Evolutionary conservation across 352 stramenopile species (phyloP), one percentile per base, ranked within the genome.

Genomic region (Globisporangium echinulatum): DNA sequence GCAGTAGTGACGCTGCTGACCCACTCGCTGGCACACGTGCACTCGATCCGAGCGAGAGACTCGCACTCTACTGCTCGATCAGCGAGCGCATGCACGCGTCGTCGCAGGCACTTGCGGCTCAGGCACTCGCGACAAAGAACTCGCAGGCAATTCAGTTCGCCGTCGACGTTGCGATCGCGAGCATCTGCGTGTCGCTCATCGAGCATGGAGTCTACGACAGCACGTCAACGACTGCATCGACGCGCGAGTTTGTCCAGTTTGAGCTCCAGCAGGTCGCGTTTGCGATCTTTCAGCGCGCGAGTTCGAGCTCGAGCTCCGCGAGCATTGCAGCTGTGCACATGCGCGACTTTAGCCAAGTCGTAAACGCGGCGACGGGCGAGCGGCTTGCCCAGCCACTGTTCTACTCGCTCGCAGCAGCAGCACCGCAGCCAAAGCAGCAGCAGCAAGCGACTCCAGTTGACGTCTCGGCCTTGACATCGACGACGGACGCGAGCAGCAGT

Each of bases 251-350:
- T 63, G 58, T 93, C 14, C 64, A 74, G 3, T 91, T 93, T 40
- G 78, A 90, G 49, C 56, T 93, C 9, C 71, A 81, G 42, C 66
- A 84, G 54, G 87, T 91, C 33, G 61, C 83, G 17, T 79, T 88
- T 25, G 73, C 74, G 2, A 74, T 89, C 10, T 81, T 89, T 39
- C 79, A 91, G 47, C 74, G 75, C 8, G 72, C 69, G 11, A 78
- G 68, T 11, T 68, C 75, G 1, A 84, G 68, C 42, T 79, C 60
- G 7, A 73, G 87, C 11, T 74, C 79, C 7, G 75, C 75, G 10
- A 85, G 76, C 10, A 88, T 91, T 44, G 65, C 58, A 2, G 83
- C 79, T 0, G 69, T 84, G 14, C 75, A 86, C 17, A 87, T 91
- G 66, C 68, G 89, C 5, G 77, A 91, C 54, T 89, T 83, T 38